These are phyloP conservation scores for Linaria vulgaris DNA, from an alignment of 257 asterid species.

Conservation along the genomic window DNA sequence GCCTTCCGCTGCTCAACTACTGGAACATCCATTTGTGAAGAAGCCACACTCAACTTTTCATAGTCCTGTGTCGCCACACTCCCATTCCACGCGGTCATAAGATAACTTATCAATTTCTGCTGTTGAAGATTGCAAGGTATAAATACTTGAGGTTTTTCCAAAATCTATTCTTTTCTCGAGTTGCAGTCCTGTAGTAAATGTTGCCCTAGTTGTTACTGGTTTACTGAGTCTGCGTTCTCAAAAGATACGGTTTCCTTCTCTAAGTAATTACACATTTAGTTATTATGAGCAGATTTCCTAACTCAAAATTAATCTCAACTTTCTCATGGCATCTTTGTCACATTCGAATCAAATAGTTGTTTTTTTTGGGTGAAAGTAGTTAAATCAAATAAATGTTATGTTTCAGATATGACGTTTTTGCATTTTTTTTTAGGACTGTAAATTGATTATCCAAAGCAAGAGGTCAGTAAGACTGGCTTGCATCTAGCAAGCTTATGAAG, in stretches of 20 bases:
- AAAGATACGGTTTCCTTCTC: not conserved
- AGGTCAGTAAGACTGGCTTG: constrained; percentile 1
- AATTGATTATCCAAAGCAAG: constrained; percentile 3
- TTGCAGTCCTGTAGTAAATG: not conserved
- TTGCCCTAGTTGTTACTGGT: not conserved
- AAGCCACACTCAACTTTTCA: constrained; percentile 37
- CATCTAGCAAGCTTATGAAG: not conserved
- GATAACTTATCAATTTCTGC: constrained; percentile 17
- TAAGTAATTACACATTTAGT: not conserved
- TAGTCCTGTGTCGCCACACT: constrained; percentile 48
- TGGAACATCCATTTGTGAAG: constrained; percentile 62
- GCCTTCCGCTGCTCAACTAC: constrained; percentile 54
- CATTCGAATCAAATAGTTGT: not conserved
- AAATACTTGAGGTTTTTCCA: constrained; percentile 6
- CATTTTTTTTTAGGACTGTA: not conserved
- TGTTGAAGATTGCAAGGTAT: constrained; percentile 35
- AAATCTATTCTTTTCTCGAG: constrained; percentile 1
- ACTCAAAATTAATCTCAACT: not conserved
- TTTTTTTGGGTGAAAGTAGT: not conserved
- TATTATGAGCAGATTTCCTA: not conserved
- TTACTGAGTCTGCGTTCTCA: constrained; percentile 1
- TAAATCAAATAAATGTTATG: not conserved
- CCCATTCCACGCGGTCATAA: constrained; percentile 21
- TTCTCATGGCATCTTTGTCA: not conserved
- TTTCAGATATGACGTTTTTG: not conserved